Percentiles rank a stretch among this genome's conserved stretches.
Evolutionary conservation across 1,284 basidiomycete genomes (phyloP).

Genomic region (Volvariella surrecta): DNA sequence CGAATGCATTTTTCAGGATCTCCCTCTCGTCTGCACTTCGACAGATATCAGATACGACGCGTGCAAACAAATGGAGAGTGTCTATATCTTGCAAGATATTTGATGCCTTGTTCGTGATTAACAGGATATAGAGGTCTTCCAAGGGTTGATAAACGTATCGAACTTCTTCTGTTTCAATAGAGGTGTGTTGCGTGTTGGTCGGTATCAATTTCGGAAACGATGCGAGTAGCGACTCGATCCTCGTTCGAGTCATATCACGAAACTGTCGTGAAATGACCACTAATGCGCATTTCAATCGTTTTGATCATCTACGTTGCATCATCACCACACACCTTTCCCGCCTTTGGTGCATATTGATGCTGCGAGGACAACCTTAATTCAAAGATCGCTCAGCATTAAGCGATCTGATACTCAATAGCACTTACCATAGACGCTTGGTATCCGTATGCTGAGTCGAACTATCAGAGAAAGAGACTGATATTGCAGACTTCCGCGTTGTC

Average conservation of each 20-base stretch:
- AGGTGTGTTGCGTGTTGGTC: conserved; percentile 95
- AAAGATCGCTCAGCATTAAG: too few relatives aligned
- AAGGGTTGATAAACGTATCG: conserved; percentile 98
- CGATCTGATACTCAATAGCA: too few relatives aligned
- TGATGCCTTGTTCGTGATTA: conserved; percentile 97
- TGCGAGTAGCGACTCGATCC: conserved; percentile 92
- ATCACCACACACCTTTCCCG: conserved; percentile 65
- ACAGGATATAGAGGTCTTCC: conserved; percentile 95
- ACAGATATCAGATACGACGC: conserved; percentile 91
- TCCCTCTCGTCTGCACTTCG: conserved; percentile 85
- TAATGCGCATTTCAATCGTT: conserved; percentile 23
- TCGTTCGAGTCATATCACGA: conserved; percentile 85
- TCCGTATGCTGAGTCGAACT: too few relatives aligned
- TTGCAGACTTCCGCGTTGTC: too few relatives aligned
- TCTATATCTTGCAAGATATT: conserved; percentile 99
- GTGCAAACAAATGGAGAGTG: conserved; percentile 88
- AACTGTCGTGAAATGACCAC: conserved; percentile 97
- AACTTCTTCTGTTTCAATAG: conserved; percentile 87
- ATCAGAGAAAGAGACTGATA: too few relatives aligned
- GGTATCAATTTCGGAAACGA: conserved; percentile 98
- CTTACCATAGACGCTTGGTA: too few relatives aligned
- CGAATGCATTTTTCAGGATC: conserved; percentile 89
- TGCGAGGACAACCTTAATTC: conserved; percentile 75
- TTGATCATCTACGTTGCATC: neutral
- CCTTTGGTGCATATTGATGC: conserved; percentile 92